phyloP scores from a whole-genome alignment of 1,284 basidiomycete genomes.

The Ustilago xerochloae region DNA sequence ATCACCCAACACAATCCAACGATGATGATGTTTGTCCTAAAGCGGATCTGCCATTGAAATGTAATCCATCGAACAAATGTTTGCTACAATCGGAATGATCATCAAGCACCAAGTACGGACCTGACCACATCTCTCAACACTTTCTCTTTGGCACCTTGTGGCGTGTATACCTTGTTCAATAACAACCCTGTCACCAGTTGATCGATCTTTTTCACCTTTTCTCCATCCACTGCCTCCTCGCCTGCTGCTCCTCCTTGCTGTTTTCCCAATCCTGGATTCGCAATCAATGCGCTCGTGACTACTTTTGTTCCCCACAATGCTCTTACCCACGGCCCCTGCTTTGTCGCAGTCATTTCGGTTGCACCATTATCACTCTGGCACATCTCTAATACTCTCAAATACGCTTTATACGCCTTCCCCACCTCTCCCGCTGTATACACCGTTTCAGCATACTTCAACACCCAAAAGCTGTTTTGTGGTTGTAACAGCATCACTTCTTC shows the following conservation, averaged over 20 bases:
- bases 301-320: slow-evolving; percentile 65
- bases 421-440: slow-evolving; percentile 81
- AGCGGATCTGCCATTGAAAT: too few species aligned
- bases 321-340: slow-evolving; percentile 56
- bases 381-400: slow-evolving; percentile 61
- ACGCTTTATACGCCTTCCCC: slow-evolving; percentile 63
- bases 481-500: slow-evolving; percentile 85
- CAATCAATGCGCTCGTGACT: slow-evolving; percentile 46
- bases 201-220: slow-evolving; percentile 52
- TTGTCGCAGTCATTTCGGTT: not conserved
- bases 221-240: slow-evolving; percentile 21
- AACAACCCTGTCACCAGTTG: slow-evolving; percentile 52
- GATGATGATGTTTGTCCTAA: too few species aligned
- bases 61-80: too few species aligned
- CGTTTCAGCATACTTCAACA: slow-evolving; percentile 85
- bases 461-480: slow-evolving; percentile 85
- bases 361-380: slow-evolving; percentile 38
- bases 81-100: too few species aligned
- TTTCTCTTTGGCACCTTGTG: slow-evolving; percentile 12
- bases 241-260: not conserved
- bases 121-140: slow-evolving; percentile 20
- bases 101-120: slow-evolving; percentile 17
- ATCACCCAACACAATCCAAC: too few species aligned
- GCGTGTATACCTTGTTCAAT: slow-evolving; percentile 56
- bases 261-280: slow-evolving; percentile 1